Percentiles rank a stretch among this genome's conserved stretches.
Evolutionary conservation across 2,329 filamentous ascomycete species (phyloP).

Genomic region (Aspergillus sclerotialis): DNA sequence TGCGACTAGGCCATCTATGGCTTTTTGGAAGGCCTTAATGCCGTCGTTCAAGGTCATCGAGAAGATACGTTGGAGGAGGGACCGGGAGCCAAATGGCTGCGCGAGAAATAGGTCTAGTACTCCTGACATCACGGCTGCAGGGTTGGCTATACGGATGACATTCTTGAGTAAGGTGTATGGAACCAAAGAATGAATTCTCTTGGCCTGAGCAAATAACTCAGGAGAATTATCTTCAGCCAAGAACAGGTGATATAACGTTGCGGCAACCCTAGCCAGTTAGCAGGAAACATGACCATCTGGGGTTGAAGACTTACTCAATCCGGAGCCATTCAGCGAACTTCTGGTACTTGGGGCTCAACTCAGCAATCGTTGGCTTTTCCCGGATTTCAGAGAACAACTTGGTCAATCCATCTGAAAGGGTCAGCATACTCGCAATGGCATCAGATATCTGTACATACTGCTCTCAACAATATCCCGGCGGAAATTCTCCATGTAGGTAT

Average conservation of each 20-base stretch:
- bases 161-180: constrained; percentile 94
- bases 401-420: constrained; percentile 65
- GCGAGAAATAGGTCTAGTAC: constrained; percentile 92
- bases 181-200: constrained; percentile 88
- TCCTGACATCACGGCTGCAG: constrained; percentile 92
- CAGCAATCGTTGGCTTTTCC: constrained; percentile 76
- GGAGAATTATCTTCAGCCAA: constrained; percentile 97
- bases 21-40: constrained; percentile 76
- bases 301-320: constrained; percentile 58
- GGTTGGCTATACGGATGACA: constrained; percentile 92
- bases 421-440: constrained; percentile 23
- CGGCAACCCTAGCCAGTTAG: constrained; percentile 57
- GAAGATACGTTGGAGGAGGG: constrained; percentile 89
- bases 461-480: constrained; percentile 60
- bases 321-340: constrained; percentile 98
- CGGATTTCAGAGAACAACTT: constrained; percentile 90
- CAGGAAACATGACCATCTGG: background rate
- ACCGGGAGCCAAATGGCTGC: constrained; percentile 85
- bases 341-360: constrained; percentile 89
- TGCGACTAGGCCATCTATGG: constrained; percentile 67
- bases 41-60: constrained; percentile 85
- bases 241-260: constrained; percentile 94
- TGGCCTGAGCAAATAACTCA: constrained; percentile 88
- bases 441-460: constrained; percentile 49
- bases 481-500: constrained; percentile 93